phyloP scores from a whole-genome alignment of 2,329 filamentous ascomycete species.

The Ophiocordyceps robertsii region DNA sequence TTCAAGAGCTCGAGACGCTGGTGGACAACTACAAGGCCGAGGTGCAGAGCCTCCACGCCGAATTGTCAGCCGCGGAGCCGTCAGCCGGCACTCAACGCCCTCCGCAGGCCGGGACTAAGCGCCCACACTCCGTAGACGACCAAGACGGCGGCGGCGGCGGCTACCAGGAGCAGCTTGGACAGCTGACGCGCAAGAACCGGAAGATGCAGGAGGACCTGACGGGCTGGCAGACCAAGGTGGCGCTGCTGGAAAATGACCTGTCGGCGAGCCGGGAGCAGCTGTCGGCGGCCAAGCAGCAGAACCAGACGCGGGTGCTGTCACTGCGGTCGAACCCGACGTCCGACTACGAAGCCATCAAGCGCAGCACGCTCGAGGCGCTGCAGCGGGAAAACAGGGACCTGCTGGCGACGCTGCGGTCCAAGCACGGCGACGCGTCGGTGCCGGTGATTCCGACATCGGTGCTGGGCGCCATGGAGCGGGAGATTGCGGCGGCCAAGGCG shows the following conservation, averaged over 20 bases:
- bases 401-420: conserved; percentile 52
- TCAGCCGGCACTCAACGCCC: conserved; percentile 21
- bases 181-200: conserved; percentile 77
- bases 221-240: conserved; percentile 53
- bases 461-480: conserved; percentile 60
- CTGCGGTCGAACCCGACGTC: conserved; percentile 87
- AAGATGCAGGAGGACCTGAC: conserved; percentile 69
- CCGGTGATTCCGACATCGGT: conserved; percentile 64
- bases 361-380: conserved; percentile 62
- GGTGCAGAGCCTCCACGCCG: conserved; percentile 57
- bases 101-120: conserved; percentile 43
- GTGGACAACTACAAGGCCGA: conserved; percentile 79
- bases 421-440: conserved; percentile 24
- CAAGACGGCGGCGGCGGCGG: conserved; percentile 47
- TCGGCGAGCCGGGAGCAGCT: conserved; percentile 63
- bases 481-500: conserved; percentile 57
- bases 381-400: conserved; percentile 76
- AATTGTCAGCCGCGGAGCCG: conserved; percentile 55
- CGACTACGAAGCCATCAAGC: conserved; percentile 72
- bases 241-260: conserved; percentile 63
- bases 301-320: conserved; percentile 70
- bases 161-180: conserved; percentile 60
- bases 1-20: conserved; percentile 72
- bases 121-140: conserved; percentile 31
- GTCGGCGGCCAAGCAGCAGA: conserved; percentile 47